A percentile compares a stretch with the other conserved stretches of the same genome.
These are phyloP conservation scores for Lactarius evosmus DNA, from an alignment of 768 basidiomycete species.

Conservation along the genomic window DNA sequence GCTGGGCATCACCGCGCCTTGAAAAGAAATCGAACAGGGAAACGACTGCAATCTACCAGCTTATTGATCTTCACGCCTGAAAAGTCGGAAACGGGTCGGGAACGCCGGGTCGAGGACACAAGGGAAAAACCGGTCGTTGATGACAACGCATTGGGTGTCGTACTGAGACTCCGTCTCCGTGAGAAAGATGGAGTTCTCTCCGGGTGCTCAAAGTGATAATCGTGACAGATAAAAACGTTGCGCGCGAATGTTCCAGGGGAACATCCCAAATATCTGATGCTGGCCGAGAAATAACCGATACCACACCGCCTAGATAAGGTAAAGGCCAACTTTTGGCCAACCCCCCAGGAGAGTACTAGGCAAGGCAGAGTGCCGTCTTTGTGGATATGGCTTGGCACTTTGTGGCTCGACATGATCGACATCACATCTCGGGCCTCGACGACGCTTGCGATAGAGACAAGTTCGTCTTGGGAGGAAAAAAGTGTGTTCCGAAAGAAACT, in stretches of 20 bases:
- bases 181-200: slow-evolving; percentile 3
- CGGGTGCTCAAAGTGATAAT: slow-evolving; percentile 8
- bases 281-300: slow-evolving; percentile 22
- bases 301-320: slow-evolving; percentile 12
- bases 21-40: neutral
- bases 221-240: slow-evolving; percentile 12
- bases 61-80: slow-evolving; percentile 1
- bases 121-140: neutral
- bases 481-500: slow-evolving; percentile 15
- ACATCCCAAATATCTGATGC: slow-evolving; percentile 13
- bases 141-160: slow-evolving; percentile 10
- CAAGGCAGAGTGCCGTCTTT: neutral
- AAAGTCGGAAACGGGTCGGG: neutral
- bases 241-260: slow-evolving; percentile 20
- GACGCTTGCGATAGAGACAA: slow-evolving; percentile 3
- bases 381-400: neutral
- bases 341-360: neutral
- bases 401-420: slow-evolving; percentile 8
- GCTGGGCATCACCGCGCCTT: neutral
- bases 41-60: neutral
- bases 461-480: slow-evolving; percentile 7
- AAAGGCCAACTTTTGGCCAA: slow-evolving; percentile 1
- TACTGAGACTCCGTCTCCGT: neutral
- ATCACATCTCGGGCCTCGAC: slow-evolving; percentile 1
- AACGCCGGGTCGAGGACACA: neutral